Conservation (phyloP, 2,329 filamentous ascomycete species). For the Fusarium sp. region DNA sequence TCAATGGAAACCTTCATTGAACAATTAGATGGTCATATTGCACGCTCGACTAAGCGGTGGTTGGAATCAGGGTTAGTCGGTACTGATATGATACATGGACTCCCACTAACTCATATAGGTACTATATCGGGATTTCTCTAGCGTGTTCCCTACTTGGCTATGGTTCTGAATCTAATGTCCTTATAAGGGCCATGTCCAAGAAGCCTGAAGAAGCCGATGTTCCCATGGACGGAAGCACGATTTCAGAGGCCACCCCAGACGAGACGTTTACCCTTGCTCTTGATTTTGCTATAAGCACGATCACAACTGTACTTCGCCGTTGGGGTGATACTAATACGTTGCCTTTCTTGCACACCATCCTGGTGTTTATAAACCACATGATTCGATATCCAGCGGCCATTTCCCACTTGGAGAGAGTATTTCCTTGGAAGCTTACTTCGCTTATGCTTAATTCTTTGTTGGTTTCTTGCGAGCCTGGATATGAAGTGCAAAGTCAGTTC, state of each 20-base stretch:
- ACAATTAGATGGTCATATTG: conserved; percentile 70
- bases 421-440: conserved; percentile 66
- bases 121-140: conserved; percentile 52
- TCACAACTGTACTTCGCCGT: conserved; percentile 63
- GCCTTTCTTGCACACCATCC: conserved; percentile 71
- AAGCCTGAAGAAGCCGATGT: conserved; percentile 48
- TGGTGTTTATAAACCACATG: conserved; percentile 70
- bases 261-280: conserved; percentile 55
- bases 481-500: conserved; percentile 61
- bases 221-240: conserved; percentile 44
- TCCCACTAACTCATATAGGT: conserved; percentile 41
- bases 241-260: conserved; percentile 41
- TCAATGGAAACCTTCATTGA: conserved; percentile 64
- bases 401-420: conserved; percentile 57
- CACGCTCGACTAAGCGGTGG: conserved; percentile 64
- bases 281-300: conserved; percentile 59
- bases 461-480: conserved; percentile 46
- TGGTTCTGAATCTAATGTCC: conserved; percentile 58
- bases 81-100: neutral
- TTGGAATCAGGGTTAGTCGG: conserved; percentile 59
- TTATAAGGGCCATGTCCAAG: conserved; percentile 58
- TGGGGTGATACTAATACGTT: conserved; percentile 71
- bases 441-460: conserved; percentile 57
- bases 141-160: conserved; percentile 54
- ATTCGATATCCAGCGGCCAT: conserved; percentile 58